phyloP scores from a whole-genome alignment of 78 protist species.

The Speleostelium caveatum region DNA sequence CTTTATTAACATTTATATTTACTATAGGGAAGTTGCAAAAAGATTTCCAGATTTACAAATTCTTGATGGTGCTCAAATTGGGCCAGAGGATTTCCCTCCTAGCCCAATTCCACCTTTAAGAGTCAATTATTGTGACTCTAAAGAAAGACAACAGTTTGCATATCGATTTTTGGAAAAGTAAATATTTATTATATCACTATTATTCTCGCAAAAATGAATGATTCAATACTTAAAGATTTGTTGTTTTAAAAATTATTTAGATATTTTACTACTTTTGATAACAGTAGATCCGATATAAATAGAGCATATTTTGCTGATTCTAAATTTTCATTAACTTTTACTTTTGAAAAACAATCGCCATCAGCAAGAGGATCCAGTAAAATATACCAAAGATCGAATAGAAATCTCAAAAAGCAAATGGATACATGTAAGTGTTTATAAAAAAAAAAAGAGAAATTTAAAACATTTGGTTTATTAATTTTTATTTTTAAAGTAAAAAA shows the following conservation, averaged over 20 bases:
- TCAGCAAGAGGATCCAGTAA: slow-evolving; percentile 16
- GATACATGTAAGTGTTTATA: slow-evolving; percentile 11
- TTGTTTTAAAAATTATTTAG: slow-evolving; percentile 6
- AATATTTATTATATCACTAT: too few species aligned
- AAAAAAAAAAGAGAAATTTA: neutral
- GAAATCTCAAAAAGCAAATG: slow-evolving; percentile 25
- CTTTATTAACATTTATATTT: neutral
- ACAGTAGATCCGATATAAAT: slow-evolving; percentile 1
- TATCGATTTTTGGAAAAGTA: slow-evolving; percentile 52
- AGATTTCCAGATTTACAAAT: slow-evolving; percentile 48
- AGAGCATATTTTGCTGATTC: slow-evolving; percentile 51
- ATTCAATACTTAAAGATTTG: neutral
- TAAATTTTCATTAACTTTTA: slow-evolving; percentile 43
- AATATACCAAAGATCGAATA: slow-evolving; percentile 25
- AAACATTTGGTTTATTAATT: neutral
- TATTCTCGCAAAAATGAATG: neutral
- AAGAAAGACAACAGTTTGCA: slow-evolving; percentile 62
- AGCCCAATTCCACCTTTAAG: slow-evolving; percentile 65
- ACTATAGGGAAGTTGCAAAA: slow-evolving; percentile 67
- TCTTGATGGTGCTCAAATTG: slow-evolving; percentile 32
- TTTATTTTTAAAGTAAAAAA: slow-evolving; percentile 10
- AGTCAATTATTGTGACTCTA: slow-evolving; percentile 23
- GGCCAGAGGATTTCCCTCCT: slow-evolving; percentile 63
- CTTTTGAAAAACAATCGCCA: neutral
- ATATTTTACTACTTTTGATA: slow-evolving; percentile 52